Conservation (phyloP, 441 rosid genomes). For the Sinapis alba region DNA sequence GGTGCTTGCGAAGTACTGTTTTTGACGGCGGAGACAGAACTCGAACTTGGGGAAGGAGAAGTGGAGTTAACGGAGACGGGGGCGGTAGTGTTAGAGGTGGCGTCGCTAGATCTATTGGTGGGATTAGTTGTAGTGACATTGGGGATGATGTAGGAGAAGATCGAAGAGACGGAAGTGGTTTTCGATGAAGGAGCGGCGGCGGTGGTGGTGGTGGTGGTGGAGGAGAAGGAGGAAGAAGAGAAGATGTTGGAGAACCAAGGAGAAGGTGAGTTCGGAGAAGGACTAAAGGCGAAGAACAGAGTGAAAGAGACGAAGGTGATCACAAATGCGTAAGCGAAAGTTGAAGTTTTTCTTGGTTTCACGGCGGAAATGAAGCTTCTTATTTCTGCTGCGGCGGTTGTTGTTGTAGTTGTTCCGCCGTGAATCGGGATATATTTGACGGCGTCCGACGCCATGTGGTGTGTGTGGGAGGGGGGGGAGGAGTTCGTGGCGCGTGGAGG, state of each 20-base stretch:
- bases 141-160: slow-evolving; percentile 39
- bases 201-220: neutral
- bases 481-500: slow-evolving; percentile 28
- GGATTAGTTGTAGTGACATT: slow-evolving; percentile 34
- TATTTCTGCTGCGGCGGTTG: slow-evolving; percentile 48
- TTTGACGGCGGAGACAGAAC: slow-evolving; percentile 37
- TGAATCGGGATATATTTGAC: slow-evolving; percentile 51
- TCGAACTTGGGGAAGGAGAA: slow-evolving; percentile 51
- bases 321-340: slow-evolving; percentile 71
- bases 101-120: slow-evolving; percentile 31
- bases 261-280: slow-evolving; percentile 64
- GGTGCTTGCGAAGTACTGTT: slow-evolving; percentile 18
- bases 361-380: slow-evolving; percentile 47
- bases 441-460: slow-evolving; percentile 59
- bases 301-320: slow-evolving; percentile 71
- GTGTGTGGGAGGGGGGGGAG: neutral
- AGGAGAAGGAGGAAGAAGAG: slow-evolving; percentile 14
- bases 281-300: slow-evolving; percentile 69
- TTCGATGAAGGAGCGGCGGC: slow-evolving; percentile 19
- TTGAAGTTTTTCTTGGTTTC: slow-evolving; percentile 52
- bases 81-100: neutral
- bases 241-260: slow-evolving; percentile 75
- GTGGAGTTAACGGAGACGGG: slow-evolving; percentile 34
- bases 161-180: slow-evolving; percentile 51
- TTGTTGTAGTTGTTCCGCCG: slow-evolving; percentile 40